Base-by-base conservation (phyloP, 2,329 filamentous ascomycete genomes). In the Acarospora socialis region DNA sequence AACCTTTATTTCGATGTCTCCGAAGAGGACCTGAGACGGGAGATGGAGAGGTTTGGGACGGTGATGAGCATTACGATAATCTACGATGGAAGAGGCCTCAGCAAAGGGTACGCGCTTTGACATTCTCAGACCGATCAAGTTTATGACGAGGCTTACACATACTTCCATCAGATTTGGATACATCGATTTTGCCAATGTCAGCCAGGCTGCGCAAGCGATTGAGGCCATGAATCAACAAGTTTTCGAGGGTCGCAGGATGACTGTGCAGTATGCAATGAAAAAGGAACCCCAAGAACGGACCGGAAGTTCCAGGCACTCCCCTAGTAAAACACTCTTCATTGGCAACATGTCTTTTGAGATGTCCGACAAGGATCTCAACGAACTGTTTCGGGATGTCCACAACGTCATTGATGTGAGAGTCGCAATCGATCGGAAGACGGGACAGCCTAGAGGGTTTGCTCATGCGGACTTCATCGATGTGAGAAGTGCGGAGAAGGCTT, bases 321-420 rank as follows among this genome's bases (percentile, higher is more conserved):
- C 75, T 3, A 68, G 68, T 31, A 71, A 66, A 48, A 81, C 76
- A 2, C 59, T 92, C 20, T 92, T 79, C 61, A 70, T 93, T 44
- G 82, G 83, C 43, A 90, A 90, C 61, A 73, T 93, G 56, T 75
- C 81, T 7, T 90, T 80, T 50, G 80, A 92, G 57, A 78, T 86
- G 61, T 80, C 78, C 6, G 83, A 92, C 49, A 70, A 71, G 33
- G 83, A 92, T 47, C 63, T 93, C 33, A 84, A 86, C 56, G 66
- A 73, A 32, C 56, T 92, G 16, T 87, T 92, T 67, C 62, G 66
- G 36, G 66, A 72, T 15, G 63, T 92, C 37, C 60, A 67, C 30
- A 77, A 81, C 51, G 67, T 87, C 28, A 58, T 67, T 33, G 80
- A 86, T 46, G 74, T 92, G 28, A 74, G 84, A 38, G 77, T 92